Conservation (phyloP, 345 rosid genomes). For the Erucastrum elatum region DNA sequence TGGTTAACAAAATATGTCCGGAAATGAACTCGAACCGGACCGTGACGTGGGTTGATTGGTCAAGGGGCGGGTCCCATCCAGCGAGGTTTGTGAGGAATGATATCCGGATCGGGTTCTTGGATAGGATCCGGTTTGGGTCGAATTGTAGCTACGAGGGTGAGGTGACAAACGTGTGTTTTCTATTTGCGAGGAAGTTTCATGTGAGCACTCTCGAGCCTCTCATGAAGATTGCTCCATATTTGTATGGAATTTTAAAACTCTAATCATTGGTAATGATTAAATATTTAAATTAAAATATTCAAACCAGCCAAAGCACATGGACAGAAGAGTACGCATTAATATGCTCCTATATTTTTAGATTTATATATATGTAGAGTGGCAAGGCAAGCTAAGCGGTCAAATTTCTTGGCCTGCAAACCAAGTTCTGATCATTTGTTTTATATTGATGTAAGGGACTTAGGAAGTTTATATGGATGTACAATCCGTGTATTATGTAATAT, state of each 20-base stretch:
- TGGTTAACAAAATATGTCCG: conserved; percentile 40
- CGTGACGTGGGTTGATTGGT: conserved; percentile 60
- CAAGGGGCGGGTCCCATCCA: conserved; percentile 48
- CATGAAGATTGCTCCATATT: conserved; percentile 41
- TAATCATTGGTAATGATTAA: background rate
- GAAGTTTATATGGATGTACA: no score
- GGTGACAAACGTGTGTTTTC: conserved; percentile 41
- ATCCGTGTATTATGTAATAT: no score
- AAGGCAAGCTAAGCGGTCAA: background rate
- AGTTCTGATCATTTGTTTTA: background rate
- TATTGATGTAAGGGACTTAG: no score
- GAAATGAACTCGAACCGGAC: conserved; percentile 43
- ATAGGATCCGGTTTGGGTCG: conserved; percentile 40
- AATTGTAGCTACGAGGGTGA: conserved; percentile 47
- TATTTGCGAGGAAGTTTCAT: conserved; percentile 56
- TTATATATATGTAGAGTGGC: background rate
- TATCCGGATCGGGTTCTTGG: conserved; percentile 41
- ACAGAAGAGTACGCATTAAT: background rate
- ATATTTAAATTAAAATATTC: background rate
- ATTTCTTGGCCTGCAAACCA: conserved; percentile 29
- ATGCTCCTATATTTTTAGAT: background rate
- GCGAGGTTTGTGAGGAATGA: conserved; percentile 41
- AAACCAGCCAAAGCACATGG: background rate
- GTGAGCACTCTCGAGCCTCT: conserved; percentile 48
- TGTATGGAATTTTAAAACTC: conserved; percentile 16